A percentile compares a stretch with the other conserved stretches of the same genome.
Evolutionary conservation across 2,329 filamentous ascomycete genomes (phyloP).

Genomic region (Pyrenophora teres): DNA sequence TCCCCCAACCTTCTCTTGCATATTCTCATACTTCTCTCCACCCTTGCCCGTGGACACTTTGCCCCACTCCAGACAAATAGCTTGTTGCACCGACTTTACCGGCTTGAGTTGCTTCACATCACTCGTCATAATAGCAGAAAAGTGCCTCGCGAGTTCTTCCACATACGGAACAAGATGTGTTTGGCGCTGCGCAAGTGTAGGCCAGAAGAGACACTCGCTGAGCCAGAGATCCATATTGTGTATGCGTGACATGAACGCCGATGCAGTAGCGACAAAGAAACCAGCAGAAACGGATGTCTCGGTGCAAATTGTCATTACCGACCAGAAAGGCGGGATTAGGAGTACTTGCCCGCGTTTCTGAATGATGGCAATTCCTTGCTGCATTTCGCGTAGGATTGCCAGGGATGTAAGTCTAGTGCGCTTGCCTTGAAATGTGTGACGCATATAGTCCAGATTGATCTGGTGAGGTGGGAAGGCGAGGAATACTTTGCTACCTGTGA

Average conservation of each 20-base stretch:
- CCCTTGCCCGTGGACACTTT: no score
- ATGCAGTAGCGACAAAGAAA: constrained; percentile 11
- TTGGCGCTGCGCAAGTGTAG: no score
- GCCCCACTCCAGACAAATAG: no score
- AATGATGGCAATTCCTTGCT: constrained; percentile 19
- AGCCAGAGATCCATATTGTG: constrained; percentile 4
- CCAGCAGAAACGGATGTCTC: constrained; percentile 9
- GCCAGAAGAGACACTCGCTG: no score
- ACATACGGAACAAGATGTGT: no score
- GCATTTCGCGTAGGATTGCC: not conserved
- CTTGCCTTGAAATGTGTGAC: not conserved
- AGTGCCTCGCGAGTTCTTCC: no score
- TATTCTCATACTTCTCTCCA: no score
- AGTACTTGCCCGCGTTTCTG: constrained; percentile 15
- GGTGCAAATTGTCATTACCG: constrained; percentile 2
- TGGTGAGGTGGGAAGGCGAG: constrained; percentile 9
- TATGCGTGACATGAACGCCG: constrained; percentile 6
- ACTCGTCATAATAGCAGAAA: no score
- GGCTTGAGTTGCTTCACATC: no score
- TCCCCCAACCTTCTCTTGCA: no score
- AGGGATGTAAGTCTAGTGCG: not conserved
- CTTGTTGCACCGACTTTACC: no score
- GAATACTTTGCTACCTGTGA: constrained; percentile 17
- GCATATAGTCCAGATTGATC: constrained; percentile 2
- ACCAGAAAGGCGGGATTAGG: constrained; percentile 18